Percentiles rank a stretch among this genome's conserved stretches.
phyloP scores from a whole-genome alignment of 331 rosid species.

The Malus hybrid region DNA sequence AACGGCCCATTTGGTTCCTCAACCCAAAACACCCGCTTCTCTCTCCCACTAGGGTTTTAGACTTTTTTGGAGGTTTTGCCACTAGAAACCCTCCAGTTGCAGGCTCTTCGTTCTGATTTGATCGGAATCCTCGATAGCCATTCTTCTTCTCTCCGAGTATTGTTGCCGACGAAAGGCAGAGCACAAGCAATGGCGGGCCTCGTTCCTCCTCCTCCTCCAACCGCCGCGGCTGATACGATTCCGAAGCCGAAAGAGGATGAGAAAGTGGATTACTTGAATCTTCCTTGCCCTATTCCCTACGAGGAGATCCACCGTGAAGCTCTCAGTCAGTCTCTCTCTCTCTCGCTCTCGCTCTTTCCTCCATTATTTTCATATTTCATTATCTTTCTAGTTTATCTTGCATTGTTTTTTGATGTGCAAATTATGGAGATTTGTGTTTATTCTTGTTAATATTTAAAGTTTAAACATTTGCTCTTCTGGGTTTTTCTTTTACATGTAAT shows the following conservation, averaged over 20 bases:
- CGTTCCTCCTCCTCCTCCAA: constrained; percentile 4
- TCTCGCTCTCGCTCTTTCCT: too few relatives aligned
- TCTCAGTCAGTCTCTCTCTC: constrained; percentile 45
- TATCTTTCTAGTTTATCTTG: background rate
- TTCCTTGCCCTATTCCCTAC: constrained; percentile 86
- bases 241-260: constrained; percentile 36
- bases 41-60: background rate
- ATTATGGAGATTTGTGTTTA: background rate
- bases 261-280: constrained; percentile 67
- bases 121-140: background rate
- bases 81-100: background rate
- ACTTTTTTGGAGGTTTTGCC: background rate
- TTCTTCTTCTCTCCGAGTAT: background rate
- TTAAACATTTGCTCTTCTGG: background rate
- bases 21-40: background rate
- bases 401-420: too few relatives aligned
- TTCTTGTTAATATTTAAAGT: background rate
- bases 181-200: constrained; percentile 6
- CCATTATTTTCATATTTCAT: background rate
- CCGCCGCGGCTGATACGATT: background rate
- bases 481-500: too few relatives aligned
- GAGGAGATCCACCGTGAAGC: constrained; percentile 99
- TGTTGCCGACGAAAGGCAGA: background rate
- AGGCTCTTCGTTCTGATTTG: background rate
- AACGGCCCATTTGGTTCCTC: background rate